Conservation (phyloP, 352 stramenopile species). For the Pythium plurisporium region DNA sequence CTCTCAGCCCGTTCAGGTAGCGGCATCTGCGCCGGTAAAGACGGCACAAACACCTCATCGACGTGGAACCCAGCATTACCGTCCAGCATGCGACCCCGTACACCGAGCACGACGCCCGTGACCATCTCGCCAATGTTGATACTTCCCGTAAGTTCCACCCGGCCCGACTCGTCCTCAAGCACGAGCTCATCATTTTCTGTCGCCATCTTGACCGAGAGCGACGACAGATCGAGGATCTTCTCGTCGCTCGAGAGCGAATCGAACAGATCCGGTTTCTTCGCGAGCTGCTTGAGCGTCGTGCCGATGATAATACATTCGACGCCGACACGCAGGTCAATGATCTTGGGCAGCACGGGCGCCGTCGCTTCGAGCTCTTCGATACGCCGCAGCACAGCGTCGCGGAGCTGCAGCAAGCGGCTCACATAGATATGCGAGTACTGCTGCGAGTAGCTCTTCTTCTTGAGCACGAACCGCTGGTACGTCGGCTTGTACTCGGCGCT, state of each 20-base stretch:
- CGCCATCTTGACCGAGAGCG: constrained; percentile 36
- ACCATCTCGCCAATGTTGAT: constrained; percentile 50
- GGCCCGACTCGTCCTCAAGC: constrained; percentile 87
- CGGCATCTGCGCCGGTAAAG: constrained; percentile 39
- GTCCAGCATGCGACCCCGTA: constrained; percentile 52
- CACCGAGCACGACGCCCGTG: constrained; percentile 71
- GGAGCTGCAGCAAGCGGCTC: constrained; percentile 68
- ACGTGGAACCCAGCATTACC: constrained; percentile 51
- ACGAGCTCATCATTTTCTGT: constrained; percentile 70
- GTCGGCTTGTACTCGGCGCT: constrained; percentile 47
- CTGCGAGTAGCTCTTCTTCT: constrained; percentile 81
- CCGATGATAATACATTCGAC: constrained; percentile 71
- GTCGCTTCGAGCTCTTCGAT: constrained; percentile 30
- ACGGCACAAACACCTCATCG: constrained; percentile 50
- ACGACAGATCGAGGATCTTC: constrained; percentile 37
- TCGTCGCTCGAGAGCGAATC: constrained; percentile 68
- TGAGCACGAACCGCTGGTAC: constrained; percentile 74
- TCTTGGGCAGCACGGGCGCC: constrained; percentile 52
- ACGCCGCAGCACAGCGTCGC: constrained; percentile 43
- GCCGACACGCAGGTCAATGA: constrained; percentile 72
- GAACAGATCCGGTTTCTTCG: constrained; percentile 76
- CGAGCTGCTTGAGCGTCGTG: constrained; percentile 80
- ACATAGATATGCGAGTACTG: constrained; percentile 92
- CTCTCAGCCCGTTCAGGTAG: constrained; percentile 44
- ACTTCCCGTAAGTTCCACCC: constrained; percentile 61